Evolutionary conservation across 2,329 filamentous ascomycete species (phyloP).

Genomic region (Epichloe gansuensis): DNA sequence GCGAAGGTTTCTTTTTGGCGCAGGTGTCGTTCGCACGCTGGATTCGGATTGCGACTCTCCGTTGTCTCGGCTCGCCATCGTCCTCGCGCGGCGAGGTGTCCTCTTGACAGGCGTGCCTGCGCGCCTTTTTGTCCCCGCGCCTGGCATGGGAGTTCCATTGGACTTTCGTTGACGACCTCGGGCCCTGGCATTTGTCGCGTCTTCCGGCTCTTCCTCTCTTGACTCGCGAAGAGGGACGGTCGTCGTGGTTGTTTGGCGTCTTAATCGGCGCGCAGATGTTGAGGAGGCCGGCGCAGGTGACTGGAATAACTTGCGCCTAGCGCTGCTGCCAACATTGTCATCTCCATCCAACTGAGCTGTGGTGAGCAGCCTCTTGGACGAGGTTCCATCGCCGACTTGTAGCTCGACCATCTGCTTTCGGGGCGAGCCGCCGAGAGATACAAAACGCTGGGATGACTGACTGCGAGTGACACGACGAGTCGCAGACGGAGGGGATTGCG

Average conservation of each 20-base stretch:
- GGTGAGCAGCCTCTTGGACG: conserved; percentile 40
- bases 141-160: conserved; percentile 39
- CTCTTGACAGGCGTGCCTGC: conserved; percentile 31
- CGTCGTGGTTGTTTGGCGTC: conserved; percentile 31
- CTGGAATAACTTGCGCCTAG: conserved; percentile 30
- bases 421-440: conserved; percentile 30
- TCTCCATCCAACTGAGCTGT: conserved; percentile 33
- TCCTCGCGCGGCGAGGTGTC: conserved; percentile 22
- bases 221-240: conserved; percentile 37
- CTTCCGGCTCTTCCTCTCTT: conserved; percentile 19
- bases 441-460: conserved; percentile 26
- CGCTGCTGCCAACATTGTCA: conserved; percentile 18
- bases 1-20: conserved; percentile 14
- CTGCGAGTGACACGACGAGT: conserved; percentile 32
- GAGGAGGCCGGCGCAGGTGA: conserved; percentile 27
- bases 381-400: conserved; percentile 36
- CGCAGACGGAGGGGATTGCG: conserved; percentile 22
- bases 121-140: conserved; percentile 29
- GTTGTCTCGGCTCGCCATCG: conserved; percentile 15
- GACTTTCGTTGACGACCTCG: conserved; percentile 35
- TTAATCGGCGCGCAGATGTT: conserved; percentile 17
- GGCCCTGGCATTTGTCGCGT: conserved; percentile 26
- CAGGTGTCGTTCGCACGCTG: conserved; percentile 19
- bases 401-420: conserved; percentile 45
- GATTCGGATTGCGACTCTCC: conserved; percentile 13